phyloP scores from a whole-genome alignment of 1,284 basidiomycete genomes.

The Gomphus sp. region DNA sequence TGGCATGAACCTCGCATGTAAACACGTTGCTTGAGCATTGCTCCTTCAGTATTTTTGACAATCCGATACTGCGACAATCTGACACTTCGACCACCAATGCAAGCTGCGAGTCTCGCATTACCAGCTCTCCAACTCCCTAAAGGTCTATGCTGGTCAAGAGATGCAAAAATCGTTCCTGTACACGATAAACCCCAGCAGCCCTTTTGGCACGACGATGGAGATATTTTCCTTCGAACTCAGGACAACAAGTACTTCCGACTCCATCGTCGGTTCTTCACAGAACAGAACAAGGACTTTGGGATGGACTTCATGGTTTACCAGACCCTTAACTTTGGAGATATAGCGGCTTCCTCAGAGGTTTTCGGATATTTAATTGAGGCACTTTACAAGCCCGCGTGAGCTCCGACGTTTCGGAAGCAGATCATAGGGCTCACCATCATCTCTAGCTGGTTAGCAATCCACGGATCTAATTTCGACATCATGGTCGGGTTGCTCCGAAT shows the following conservation, averaged over 20 bases:
- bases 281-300: background rate
- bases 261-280: background rate
- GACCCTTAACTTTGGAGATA: background rate
- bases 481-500: background rate
- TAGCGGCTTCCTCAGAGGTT: background rate
- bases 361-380: background rate
- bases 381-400: background rate
- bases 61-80: no score
- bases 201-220: background rate
- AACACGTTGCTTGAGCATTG: background rate
- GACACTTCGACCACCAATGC: background rate
- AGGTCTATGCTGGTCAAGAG: background rate
- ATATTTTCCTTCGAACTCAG: background rate
- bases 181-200: background rate
- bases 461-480: background rate
- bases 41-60: background rate
- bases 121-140: background rate
- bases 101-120: background rate
- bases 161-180: background rate
- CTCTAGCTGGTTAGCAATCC: background rate
- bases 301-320: background rate
- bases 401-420: background rate
- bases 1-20: background rate
- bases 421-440: background rate
- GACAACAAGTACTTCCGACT: background rate